Conservation (phyloP, 164 flowering plant species). For the Vitis riparia region DNA sequence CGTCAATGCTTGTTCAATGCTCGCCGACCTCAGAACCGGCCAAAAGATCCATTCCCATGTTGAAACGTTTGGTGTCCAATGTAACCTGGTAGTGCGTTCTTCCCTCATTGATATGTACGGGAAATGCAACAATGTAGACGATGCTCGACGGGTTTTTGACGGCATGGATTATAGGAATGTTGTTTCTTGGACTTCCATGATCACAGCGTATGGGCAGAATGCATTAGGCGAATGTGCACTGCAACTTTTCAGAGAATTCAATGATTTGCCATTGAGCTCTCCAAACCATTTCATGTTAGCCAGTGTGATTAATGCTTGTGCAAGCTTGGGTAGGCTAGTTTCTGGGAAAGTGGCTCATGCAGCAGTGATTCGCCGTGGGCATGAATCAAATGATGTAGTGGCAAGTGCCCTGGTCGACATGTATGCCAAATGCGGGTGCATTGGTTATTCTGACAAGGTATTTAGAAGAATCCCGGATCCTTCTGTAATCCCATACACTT, state of each 20-base stretch:
- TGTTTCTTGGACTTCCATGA: slow-evolving; percentile 73
- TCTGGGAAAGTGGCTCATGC: slow-evolving; percentile 54
- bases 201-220: slow-evolving; percentile 54
- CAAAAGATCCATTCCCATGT: slow-evolving; percentile 46
- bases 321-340: slow-evolving; percentile 60
- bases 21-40: slow-evolving; percentile 39
- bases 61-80: slow-evolving; percentile 34
- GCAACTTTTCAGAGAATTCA: slow-evolving; percentile 41
- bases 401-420: slow-evolving; percentile 63
- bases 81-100: slow-evolving; percentile 46
- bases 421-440: slow-evolving; percentile 72
- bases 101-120: slow-evolving; percentile 75
- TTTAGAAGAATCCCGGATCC: slow-evolving; percentile 42
- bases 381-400: slow-evolving; percentile 46
- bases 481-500: slow-evolving; percentile 50
- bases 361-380: slow-evolving; percentile 40
- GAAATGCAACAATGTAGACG: slow-evolving; percentile 51
- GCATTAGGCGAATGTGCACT: slow-evolving; percentile 57
- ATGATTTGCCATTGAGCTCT: slow-evolving; percentile 2
- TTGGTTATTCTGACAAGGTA: slow-evolving; percentile 43
- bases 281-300: slow-evolving; percentile 57
- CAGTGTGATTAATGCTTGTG: slow-evolving; percentile 59
- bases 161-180: slow-evolving; percentile 45
- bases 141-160: slow-evolving; percentile 60
- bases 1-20: slow-evolving; percentile 50